Base-by-base conservation (phyloP, 23 red algal genomes). In the Pyropia haitanensis region DNA sequence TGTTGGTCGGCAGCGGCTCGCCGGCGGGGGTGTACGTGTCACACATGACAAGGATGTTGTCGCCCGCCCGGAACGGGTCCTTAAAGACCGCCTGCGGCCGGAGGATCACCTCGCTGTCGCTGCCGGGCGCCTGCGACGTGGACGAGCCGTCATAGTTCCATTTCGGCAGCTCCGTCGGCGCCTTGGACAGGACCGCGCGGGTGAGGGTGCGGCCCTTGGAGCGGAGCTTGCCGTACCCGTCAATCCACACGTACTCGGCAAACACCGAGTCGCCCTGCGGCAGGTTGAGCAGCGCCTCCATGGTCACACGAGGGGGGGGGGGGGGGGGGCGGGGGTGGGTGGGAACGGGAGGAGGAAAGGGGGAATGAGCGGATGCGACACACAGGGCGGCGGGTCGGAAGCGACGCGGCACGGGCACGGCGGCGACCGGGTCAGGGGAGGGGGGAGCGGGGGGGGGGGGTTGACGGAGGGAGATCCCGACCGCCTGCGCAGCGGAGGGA, bases 101-200 rank as follows among this genome's bases (percentile, higher is more conserved):
- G 56, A 98, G 61, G 58, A 98, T 90, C 54, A 98, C 82, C 78
- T 98, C 94, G 2, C 79, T 87, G 79, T 88, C 72, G 28, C 56
- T 79, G 15, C 94, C 94, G 2, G 83, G 82, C 9, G 94, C 94
- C 63, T 98, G 94, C 27, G 76, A 70, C 10, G 94, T 98, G 52
- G 81, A 88, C 49, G 78, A 86, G 48, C 94, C 94, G 56, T 98
- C 94, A 58, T 98, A 98, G 86, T 98, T 98, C 94, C 94, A 98
- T 15, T 87, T 61, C 1, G 94, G 94, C 50, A 98, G 74, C 22
- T 83, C 79, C 63, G 44, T 55, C 12, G 82, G 79, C 33, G 59
- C 63, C 51, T 48, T 66, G 18, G 16, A 50, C 34, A 72, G 58
- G 31, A 53, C 63, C 5, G 7, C 39, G 39, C 39, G 39, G 39